phyloP scores from a whole-genome alignment of 2,329 filamentous ascomycete genomes.

The Hymenoscyphus fraxineus region DNA sequence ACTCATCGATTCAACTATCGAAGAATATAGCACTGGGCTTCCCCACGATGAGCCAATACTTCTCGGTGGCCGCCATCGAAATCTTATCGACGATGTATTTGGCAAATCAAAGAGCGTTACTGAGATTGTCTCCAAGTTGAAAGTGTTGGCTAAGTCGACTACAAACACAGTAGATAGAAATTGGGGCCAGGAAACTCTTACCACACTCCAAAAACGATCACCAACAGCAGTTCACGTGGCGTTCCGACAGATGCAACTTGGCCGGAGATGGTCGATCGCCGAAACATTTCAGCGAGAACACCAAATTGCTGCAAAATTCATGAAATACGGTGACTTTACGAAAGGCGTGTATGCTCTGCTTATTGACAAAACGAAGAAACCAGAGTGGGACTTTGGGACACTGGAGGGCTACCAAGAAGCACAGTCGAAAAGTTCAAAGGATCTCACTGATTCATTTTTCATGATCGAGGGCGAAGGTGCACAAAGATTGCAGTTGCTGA shows the following conservation, averaged over 20 bases:
- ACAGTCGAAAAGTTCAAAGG: conserved; percentile 39
- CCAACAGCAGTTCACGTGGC: conserved; percentile 85
- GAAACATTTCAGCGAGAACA: conserved; percentile 85
- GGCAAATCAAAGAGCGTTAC: conserved; percentile 55
- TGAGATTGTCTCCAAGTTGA: conserved; percentile 61
- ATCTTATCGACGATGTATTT: conserved; percentile 84
- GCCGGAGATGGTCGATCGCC: conserved; percentile 71
- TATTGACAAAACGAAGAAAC: conserved; percentile 56
- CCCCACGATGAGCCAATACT: conserved; percentile 68
- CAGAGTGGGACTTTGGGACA: conserved; percentile 68
- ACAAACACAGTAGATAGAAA: conserved; percentile 39
- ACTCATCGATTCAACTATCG: conserved; percentile 81
- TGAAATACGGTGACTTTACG: conserved; percentile 85
- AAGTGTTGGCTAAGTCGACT: not conserved
- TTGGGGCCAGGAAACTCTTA: conserved; percentile 77
- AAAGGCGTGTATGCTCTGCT: conserved; percentile 85
- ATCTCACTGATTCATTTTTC: conserved; percentile 68
- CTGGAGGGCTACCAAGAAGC: conserved; percentile 61
- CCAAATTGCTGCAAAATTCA: conserved; percentile 80
- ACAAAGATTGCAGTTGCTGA: conserved; percentile 56
- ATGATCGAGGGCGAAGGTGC: conserved; percentile 38
- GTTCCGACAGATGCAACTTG: conserved; percentile 75
- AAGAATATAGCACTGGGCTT: conserved; percentile 85
- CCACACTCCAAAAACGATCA: conserved; percentile 72
- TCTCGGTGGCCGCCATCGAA: conserved; percentile 66